Base-by-base conservation (phyloP, 2,329 filamentous ascomycete species). In the Davidsoniella australis region DNA sequence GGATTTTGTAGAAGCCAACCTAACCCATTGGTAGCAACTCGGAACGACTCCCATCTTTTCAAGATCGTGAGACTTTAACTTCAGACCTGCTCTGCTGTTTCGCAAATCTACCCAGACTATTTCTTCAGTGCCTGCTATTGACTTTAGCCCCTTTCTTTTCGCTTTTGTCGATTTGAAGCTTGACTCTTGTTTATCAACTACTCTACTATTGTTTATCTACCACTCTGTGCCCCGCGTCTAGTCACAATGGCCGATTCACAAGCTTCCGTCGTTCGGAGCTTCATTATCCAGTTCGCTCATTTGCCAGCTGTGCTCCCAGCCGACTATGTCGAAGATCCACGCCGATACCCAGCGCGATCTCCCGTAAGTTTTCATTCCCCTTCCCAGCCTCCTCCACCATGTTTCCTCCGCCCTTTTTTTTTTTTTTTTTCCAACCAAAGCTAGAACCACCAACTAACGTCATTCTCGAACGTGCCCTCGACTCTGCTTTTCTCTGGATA, bases 251-350 rank as follows among this genome's bases (percentile, higher is more conserved):
- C 51, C 37, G 73, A 33, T 33, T 33, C 82, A n/a, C 88, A 95
- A 72, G 66, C 88, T 53, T 69, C 78, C 46, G 96, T 95, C 64
- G 82, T 86, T 57, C 86, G 83, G 65, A 72, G 77, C 29, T 95
- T 94, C 65, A 78, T 98, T 57, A 70, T 79, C 47, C 75, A 78
- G 18, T 76, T 96, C 54, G 86, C 94, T 65, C 75, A 78, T 53
- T 79, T 81, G 45, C 82, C 87, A 6, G 64, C 79, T 58, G 93
- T 88, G 69, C 75, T 96, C 55, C 78, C 82, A n/a, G 71, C 84
- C 55, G 86, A 96, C 64, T 83, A 95, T 76, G 80, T 93, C 63
- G 85, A 89, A 65, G 85, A 95, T 61, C 78, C 85, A 45, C 80
- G 79, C 58, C 77, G 73, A 56, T 88, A 89, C 62, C 82, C 85